Base-by-base conservation (phyloP, 2,329 filamentous ascomycete genomes). In the Cladobotryum protrusum region DNA sequence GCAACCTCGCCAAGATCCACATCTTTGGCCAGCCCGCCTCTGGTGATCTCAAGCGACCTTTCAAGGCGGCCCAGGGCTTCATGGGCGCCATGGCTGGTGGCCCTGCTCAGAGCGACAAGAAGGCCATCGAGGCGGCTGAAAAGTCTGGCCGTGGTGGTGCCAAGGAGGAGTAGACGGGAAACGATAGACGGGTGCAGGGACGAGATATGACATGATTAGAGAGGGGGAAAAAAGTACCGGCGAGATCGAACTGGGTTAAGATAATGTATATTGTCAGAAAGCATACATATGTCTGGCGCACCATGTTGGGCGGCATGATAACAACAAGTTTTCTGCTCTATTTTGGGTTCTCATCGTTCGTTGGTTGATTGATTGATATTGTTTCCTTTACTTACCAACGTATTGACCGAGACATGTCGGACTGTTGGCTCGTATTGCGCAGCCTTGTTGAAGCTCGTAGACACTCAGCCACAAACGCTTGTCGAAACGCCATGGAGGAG, bases 1-100 rank as follows among this genome's bases (percentile, higher is more conserved):
- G 86, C 74, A 97, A 96, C 79, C 77, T 96, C 62, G 82, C 93
- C 78, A 96, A 97, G 82, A 92, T 99, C 65, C 87, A 97, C 74
- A 60, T 99, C 57, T 87, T 91, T 57, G 91, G 91, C 63, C 77
- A 93, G 71, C 82, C 92, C 36, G 92, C 93, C 37, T 81, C 77
- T 51, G 93, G 92, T 48, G 93, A 99, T 57, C 81, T 99, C 60
- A 93, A 95, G 82, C 82, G 93, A 54, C 93, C 93, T 56, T 99
- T 95, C 86, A 99, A 97, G 85, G 79, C 83, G 45, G 72, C 79
- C 53, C 85, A 80, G 54, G 90, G 91, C 47, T 80, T 97, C 68
- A 90, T 95, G 86, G 82, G 82, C 59, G 83, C 84, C 54, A 81
- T 91, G 69, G 80, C 85, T 71, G 80, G 81, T 57, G 81, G 81